Conservation (phyloP, 192 early-diverging fungal genomes). For the Powellomyces hirtus region DNA sequence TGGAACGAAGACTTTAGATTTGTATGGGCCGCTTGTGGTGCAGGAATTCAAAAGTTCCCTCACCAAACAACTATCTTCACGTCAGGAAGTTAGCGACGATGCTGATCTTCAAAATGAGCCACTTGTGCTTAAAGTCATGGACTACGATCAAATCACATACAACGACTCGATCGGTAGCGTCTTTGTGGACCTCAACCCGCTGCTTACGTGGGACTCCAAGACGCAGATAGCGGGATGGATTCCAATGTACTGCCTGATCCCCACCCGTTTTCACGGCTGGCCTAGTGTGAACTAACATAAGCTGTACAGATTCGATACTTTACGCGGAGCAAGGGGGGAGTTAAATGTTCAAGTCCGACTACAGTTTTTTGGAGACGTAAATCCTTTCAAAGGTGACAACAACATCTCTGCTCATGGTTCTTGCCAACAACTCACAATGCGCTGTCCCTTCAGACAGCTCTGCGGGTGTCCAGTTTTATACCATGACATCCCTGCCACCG, state of each 20-base stretch:
- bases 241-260: constrained; percentile 54
- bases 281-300: neutral
- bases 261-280: neutral
- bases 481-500: constrained; percentile 54
- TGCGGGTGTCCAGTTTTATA: constrained; percentile 63
- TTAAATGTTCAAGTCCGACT: constrained; percentile 67
- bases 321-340: constrained; percentile 72
- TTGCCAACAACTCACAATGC: neutral
- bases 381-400: constrained; percentile 69
- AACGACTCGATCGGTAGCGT: constrained; percentile 78
- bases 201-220: constrained; percentile 65
- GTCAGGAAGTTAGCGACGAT: constrained; percentile 68
- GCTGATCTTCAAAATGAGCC: constrained; percentile 80
- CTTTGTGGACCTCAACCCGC: constrained; percentile 73
- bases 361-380: constrained; percentile 79
- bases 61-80: neutral
- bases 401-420: neutral
- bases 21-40: constrained; percentile 22
- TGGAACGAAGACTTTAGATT: constrained; percentile 83
- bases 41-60: neutral
- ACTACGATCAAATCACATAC: constrained; percentile 69
- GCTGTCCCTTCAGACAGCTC: constrained; percentile 26
- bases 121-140: constrained; percentile 72
- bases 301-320: constrained; percentile 54
- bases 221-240: constrained; percentile 74